phyloP scores from a whole-genome alignment of 78 protist genomes.

The Isochrysis galbana region DNA sequence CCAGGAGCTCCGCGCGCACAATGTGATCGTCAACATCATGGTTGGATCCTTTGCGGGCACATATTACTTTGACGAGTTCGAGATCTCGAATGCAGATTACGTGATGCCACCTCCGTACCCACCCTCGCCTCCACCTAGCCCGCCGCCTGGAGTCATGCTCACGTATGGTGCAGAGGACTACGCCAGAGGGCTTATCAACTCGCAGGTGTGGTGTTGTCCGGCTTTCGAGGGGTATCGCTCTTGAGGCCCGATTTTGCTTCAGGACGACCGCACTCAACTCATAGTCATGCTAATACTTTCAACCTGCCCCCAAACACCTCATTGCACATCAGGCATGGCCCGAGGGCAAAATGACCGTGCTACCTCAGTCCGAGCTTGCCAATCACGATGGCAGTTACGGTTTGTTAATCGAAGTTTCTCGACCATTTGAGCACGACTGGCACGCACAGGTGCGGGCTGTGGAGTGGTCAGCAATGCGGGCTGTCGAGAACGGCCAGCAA shows the following conservation, averaged over 20 bases:
- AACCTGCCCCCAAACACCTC: neutral
- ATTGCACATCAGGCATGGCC: neutral
- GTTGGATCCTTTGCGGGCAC: neutral
- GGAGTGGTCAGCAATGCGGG: neutral
- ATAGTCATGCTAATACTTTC: no score
- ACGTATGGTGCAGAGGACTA: neutral
- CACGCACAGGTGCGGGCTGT: constrained; percentile 5
- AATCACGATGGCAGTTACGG: neutral
- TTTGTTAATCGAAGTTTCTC: neutral
- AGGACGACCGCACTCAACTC: no score
- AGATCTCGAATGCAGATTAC: neutral
- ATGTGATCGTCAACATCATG: neutral
- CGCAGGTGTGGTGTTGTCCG: constrained; percentile 15
- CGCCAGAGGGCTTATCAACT: neutral
- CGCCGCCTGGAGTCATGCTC: neutral
- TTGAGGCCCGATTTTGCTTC: no score
- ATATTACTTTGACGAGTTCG: neutral
- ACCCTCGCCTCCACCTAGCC: neutral
- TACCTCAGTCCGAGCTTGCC: neutral
- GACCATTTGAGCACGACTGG: neutral
- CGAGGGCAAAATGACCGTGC: neutral
- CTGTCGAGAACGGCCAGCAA: no score
- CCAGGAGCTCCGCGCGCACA: neutral
- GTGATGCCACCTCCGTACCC: neutral
- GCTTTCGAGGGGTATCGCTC: neutral